Evolutionary conservation across 768 basidiomycete species (phyloP), one percentile per base, ranked within the genome.

Genomic region (Clavulina sp.): DNA sequence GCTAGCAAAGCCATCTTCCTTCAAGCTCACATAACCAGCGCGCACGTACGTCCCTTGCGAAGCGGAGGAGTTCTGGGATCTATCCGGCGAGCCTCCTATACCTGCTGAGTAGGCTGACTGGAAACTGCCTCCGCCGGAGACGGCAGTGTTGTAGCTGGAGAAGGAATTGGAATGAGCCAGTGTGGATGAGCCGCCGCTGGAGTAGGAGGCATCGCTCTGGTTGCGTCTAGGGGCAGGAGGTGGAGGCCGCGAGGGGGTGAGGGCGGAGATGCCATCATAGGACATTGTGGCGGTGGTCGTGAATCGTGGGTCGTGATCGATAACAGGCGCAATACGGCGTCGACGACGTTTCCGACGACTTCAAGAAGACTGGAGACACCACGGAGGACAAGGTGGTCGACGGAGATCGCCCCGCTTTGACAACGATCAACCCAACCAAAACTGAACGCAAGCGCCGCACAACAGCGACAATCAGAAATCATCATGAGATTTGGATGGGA

Each of bases 1-100:
- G 56, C 83, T 84, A 2, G 84, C 79, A 56, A 96, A 79, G 1
- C 88, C 85, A 48, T 95, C 92, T 64, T 99, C 93, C 71, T 97
- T 97, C 60, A 93, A 71, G 63, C 74, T 81, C 41, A 85, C 88
- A 40, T 68, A 68, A n/a, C 84, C 93, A 51, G 68, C 68, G 41
- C 86, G 69, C 43, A 89, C 67, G 49, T 82, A 63, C 46, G 61
- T 52, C 24, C 58, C 51, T 33, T 68, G 66, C 3, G 69, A 68
- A 21, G 30, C 51, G 64, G 64, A 51, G 9, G 13, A 16, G 26
- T 46, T 46, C 13, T 34, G 50, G 18, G 4, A 4, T 21, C 58
- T 56, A 30, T 59, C 51, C 16, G 85, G 85, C 1, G 83, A 81
- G 41, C 76, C 85, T 47, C 85, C 85, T 55, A 87, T 87, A 51